A percentile compares a stretch with the other conserved stretches of the same genome.
These are phyloP conservation scores for Camelina neglecta DNA, from an alignment of 345 rosid genomes.

Conservation along the genomic window DNA sequence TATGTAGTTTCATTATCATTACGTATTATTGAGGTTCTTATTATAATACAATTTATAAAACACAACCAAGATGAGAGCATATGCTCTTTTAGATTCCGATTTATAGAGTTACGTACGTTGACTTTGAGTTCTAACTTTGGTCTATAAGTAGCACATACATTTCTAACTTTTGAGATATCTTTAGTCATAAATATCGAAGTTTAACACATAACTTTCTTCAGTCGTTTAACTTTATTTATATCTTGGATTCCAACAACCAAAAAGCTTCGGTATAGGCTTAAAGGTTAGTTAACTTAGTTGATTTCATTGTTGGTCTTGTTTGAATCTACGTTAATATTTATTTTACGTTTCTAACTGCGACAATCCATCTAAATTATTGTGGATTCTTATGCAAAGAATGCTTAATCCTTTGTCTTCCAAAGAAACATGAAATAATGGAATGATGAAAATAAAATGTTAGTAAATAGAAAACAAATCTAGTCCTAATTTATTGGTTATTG, in stretches of 20 bases:
- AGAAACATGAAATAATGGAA: too few species aligned
- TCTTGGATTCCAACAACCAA: conserved; percentile 5
- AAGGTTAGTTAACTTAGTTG: conserved; percentile 26
- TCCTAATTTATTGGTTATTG: background rate
- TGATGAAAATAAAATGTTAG: too few species aligned
- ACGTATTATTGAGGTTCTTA: conserved; percentile 27
- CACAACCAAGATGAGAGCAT: conserved; percentile 32
- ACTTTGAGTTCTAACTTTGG: conserved; percentile 30
- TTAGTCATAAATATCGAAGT: background rate
- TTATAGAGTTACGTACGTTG: conserved; percentile 24
- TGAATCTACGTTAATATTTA: too few species aligned
- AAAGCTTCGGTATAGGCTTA: background rate
- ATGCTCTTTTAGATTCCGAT: conserved; percentile 31
- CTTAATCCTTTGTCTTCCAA: too few species aligned
- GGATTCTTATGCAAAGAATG: too few species aligned
- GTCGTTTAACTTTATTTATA: background rate
- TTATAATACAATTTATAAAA: conserved; percentile 28
- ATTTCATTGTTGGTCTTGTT: too few species aligned
- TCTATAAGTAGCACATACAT: conserved; percentile 23
- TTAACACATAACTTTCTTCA: conserved; percentile 25
- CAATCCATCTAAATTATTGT: too few species aligned
- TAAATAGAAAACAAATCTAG: background rate
- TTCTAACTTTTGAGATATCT: conserved; percentile 30
- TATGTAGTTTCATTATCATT: conserved; percentile 7
- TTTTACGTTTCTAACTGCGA: too few species aligned